Conservation (phyloP, 495 filamentous ascomycete genomes). For the Penicillium coffeae region DNA sequence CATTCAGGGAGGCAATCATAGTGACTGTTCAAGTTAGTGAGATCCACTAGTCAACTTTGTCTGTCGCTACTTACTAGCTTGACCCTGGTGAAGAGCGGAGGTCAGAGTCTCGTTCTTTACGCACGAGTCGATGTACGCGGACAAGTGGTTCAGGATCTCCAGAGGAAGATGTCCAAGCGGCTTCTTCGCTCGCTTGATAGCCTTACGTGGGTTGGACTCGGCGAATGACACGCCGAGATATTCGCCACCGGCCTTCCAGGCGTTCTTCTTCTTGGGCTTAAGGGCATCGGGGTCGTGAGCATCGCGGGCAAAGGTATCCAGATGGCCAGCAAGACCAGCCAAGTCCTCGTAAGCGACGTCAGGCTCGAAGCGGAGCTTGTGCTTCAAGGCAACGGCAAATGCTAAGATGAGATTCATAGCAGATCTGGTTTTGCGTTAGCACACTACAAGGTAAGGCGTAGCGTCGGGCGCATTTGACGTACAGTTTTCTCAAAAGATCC, state of each 20-base stretch:
- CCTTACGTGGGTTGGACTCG: constrained; percentile 67
- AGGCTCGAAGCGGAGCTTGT: constrained; percentile 84
- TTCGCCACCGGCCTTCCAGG: constrained; percentile 61
- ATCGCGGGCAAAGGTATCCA: constrained; percentile 59
- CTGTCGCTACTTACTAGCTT: constrained; percentile 34
- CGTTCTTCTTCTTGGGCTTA: constrained; percentile 42
- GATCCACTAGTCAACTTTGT: background rate
- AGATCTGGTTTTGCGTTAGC: constrained; percentile 40
- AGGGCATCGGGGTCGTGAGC: constrained; percentile 53
- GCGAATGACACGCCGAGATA: constrained; percentile 69
- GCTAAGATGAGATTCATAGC: constrained; percentile 79
- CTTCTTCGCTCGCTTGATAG: constrained; percentile 60
- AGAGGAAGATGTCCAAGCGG: constrained; percentile 72
- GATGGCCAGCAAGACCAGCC: constrained; percentile 44
- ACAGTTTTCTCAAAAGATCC: constrained; percentile 69
- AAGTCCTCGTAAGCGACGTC: constrained; percentile 68
- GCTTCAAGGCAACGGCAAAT: constrained; percentile 73
- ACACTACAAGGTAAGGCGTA: background rate
- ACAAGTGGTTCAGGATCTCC: constrained; percentile 71
- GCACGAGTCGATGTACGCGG: constrained; percentile 58
- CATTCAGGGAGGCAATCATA: constrained; percentile 55
- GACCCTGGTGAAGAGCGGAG: constrained; percentile 42
- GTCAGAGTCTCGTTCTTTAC: constrained; percentile 53
- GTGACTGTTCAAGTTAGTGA: constrained; percentile 23
- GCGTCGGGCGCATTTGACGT: constrained; percentile 9